These are phyloP conservation scores for Populus pruinosa DNA, from an alignment of 345 rosid genomes.

Conservation along the genomic window DNA sequence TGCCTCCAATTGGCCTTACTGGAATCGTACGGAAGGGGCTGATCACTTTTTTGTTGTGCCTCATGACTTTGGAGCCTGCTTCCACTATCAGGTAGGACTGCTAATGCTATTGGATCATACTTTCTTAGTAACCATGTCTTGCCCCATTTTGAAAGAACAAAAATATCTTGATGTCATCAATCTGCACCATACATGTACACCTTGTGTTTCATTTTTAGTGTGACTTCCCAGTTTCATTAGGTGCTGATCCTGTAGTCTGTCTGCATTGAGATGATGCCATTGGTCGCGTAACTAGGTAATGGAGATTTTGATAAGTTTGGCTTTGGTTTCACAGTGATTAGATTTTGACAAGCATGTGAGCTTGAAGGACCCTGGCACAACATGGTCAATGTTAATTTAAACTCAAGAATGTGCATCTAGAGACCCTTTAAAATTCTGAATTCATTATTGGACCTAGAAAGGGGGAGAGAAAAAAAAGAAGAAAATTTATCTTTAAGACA, in stretches of 20 bases:
- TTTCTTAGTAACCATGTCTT: neutral
- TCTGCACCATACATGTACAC: neutral
- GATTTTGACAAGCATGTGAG: neutral
- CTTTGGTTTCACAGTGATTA: neutral
- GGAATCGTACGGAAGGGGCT: slow-evolving; percentile 93
- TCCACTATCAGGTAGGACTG: slow-evolving; percentile 74
- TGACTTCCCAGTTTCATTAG: neutral
- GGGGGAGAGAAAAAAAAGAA: neutral
- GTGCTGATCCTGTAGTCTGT: neutral
- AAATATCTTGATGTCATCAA: neutral
- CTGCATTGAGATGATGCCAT: neutral
- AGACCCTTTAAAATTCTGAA: neutral
- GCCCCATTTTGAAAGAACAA: neutral
- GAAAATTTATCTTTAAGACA: neutral
- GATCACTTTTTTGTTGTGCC: slow-evolving; percentile 97
- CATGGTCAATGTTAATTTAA: neutral
- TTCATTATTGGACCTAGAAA: neutral
- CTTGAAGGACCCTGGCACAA: neutral
- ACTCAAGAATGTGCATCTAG: neutral
- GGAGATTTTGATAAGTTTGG: neutral
- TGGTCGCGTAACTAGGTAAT: neutral
- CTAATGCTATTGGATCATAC: neutral
- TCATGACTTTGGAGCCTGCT: slow-evolving; percentile 96
- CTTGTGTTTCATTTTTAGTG: neutral
- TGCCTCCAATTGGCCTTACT: slow-evolving; percentile 82